Evolutionary conservation across 345 rosid species (phyloP), one percentile per base, ranked within the genome.

Genomic region (Syzygium grande): DNA sequence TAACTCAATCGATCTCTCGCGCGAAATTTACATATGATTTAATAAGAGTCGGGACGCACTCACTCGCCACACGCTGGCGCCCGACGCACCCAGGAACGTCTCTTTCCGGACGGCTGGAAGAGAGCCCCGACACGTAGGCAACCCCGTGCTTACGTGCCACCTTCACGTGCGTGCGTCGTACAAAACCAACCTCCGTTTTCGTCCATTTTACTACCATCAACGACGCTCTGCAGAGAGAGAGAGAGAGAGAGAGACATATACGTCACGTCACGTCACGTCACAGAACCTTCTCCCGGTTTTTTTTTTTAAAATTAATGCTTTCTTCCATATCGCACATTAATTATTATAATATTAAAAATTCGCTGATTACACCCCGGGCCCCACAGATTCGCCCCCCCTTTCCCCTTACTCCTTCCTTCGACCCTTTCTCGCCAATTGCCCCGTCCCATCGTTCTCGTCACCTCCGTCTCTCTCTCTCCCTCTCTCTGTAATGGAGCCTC

Each of bases 161-260:
- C 25, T 19, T 9, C 80, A 73, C 80, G 80, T 73, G 49, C 80
- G 13, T 5, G 8, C 27, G 41, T 34, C 46, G 13, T 2, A 11
- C 46, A 9, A 9, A 9, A 68, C 16, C 80, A 0, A 19, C 25
- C 14, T 38, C 19, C 21, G 27, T 73, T 5, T 30, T 15, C n/a
- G 49, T 19, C 49, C 49, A 11, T 5, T 68, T 68, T 17, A 30
- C 46, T 6, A 17, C 46, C 2, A 17, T 61, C 73, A 19, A 3
- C n/a, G 73, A 1, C 73, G 0, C 9, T 5, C 14, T 11, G 4
- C 4, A 4, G 1, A 5, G 3, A 56, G 29, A 11, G 4, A 4
- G 1, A 5, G 3, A 56, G 29, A 59, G 12, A 59, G 46, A 43
- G 43, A 41, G 43, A 41, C 5, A n/a, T 7, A 27, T 27, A 11